Conservation (phyloP, 768 basidiomycete species). For the Amanita rimosa region DNA sequence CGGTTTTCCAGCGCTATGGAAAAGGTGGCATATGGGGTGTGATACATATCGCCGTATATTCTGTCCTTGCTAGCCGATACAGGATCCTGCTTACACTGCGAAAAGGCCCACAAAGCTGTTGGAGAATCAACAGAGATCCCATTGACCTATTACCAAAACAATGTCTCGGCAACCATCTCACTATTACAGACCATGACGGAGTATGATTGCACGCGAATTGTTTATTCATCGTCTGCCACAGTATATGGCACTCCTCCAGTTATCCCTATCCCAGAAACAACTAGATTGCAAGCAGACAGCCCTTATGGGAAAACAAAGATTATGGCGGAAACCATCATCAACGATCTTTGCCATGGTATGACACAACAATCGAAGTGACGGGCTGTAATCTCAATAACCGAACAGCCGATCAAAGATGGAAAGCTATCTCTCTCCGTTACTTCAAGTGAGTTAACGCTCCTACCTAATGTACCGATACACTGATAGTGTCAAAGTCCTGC, state of each 20-base stretch:
- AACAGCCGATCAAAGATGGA: conserved; percentile 65
- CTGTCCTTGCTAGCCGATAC: background rate
- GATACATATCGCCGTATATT: conserved; percentile 80
- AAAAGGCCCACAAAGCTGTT: conserved; percentile 91
- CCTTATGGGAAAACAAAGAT: conserved; percentile 96
- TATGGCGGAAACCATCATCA: conserved; percentile 83
- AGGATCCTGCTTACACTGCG: background rate
- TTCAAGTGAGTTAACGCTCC: conserved; percentile 66
- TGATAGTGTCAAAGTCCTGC: conserved; percentile 53
- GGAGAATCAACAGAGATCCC: conserved; percentile 94
- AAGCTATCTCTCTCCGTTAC: conserved; percentile 82
- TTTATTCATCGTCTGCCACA: conserved; percentile 97
- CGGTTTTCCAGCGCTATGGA: conserved; percentile 75
- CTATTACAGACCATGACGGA: conserved; percentile 82
- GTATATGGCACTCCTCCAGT: conserved; percentile 91
- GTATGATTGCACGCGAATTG: conserved; percentile 74
- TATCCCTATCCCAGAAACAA: conserved; percentile 92
- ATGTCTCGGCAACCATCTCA: conserved; percentile 80
- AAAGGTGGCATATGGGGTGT: conserved; percentile 95
- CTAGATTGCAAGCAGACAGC: conserved; percentile 78
- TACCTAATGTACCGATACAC: background rate
- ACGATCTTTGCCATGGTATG: conserved; percentile 73
- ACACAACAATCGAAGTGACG: conserved; percentile 2
- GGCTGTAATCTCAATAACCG: conserved; percentile 7
- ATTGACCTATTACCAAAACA: conserved; percentile 87